phyloP scores from a whole-genome alignment of 495 filamentous ascomycete genomes.

The Xylaria bambusicola region DNA sequence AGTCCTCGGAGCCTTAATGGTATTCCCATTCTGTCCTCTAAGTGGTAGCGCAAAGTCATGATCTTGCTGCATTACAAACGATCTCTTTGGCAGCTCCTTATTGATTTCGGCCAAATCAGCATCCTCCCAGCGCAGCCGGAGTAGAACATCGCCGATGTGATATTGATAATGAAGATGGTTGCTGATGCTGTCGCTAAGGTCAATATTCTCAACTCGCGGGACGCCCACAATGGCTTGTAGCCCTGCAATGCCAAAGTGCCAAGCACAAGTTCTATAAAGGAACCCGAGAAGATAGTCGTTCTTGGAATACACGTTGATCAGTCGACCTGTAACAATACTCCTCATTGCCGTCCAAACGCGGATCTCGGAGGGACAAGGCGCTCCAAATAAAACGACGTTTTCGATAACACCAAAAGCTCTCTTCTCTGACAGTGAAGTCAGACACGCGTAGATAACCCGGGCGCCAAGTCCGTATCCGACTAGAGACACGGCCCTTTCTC shows the following conservation, averaged over 20 bases:
- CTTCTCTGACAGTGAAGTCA: constrained; percentile 72
- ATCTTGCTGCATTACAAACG: constrained; percentile 21
- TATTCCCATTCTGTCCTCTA: constrained; percentile 3
- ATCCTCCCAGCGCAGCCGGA: constrained; percentile 59
- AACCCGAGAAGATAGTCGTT: constrained; percentile 64
- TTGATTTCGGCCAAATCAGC: constrained; percentile 47
- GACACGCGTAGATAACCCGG: constrained; percentile 80
- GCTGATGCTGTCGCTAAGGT: constrained; percentile 55
- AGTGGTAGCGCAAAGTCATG: constrained; percentile 25
- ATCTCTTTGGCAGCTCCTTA: constrained; percentile 39
- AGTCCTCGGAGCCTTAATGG: neutral
- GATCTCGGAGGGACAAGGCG: constrained; percentile 67
- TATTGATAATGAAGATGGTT: constrained; percentile 58
- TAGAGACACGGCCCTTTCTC: constrained; percentile 83
- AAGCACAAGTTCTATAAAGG: constrained; percentile 55
- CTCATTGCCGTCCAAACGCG: constrained; percentile 56
- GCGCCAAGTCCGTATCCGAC: constrained; percentile 92
- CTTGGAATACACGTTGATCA: constrained; percentile 62
- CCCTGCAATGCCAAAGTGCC: constrained; percentile 60
- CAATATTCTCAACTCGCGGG: constrained; percentile 58
- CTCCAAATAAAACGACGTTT: constrained; percentile 79
- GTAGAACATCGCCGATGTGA: constrained; percentile 55
- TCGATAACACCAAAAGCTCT: constrained; percentile 86
- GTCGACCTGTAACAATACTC: constrained; percentile 55
- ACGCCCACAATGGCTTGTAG: constrained; percentile 56